Base-by-base conservation (phyloP, 352 stramenopile genomes). In the Thalassiosira livingstoniorum region DNA sequence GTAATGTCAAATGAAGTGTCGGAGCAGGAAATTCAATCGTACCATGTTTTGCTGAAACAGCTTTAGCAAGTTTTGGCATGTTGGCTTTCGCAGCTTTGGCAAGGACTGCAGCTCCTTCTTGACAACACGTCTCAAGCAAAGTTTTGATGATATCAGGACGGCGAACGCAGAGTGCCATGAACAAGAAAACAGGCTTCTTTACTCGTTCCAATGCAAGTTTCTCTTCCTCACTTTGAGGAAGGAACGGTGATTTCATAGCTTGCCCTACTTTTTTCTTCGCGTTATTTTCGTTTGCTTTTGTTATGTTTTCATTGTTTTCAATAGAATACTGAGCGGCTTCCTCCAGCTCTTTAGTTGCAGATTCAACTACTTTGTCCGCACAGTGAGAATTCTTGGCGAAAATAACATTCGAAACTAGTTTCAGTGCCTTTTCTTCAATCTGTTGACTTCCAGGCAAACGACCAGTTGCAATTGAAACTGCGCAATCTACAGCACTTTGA, bases 401-500 rank as follows among this genome's bases (percentile, higher is more conserved):
- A 37, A 94, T 77, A 2, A 94, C 80, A 83, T 94, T 94, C 83
- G 94, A 91, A 0, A 93, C 91, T 34, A 95, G 67, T 60, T 92
- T 93, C 15, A 94, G 64, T 23, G 89, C 89, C 64, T 92, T 92
- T 35, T 94, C 89, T 79, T 93, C 83, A 51, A 93, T 85, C 11
- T 61, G 75, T 39, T 35, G 25, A 70, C 80, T 93, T 34, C 86
- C 83, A 53, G 77, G 78, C 32, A 92, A 75, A 13, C 87, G 69
- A 61, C 91, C 91, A 34, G 82, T 60, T 29, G 91, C 91, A 31
- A 95, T 82, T 21, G 60, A 78, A 47, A 94, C 89, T 45, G 88
- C 86, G 62, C 71, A 87, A 63, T 84, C 60, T 1, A 95, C 70
- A 2, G 87, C 87, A 67, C 53, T 71, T 53, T 71, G 71, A 34